A percentile compares a stretch with the other conserved stretches of the same genome.
Evolutionary conservation across 2,329 filamentous ascomycete genomes (phyloP).

Genomic region (Talaromyces amestolkiae): DNA sequence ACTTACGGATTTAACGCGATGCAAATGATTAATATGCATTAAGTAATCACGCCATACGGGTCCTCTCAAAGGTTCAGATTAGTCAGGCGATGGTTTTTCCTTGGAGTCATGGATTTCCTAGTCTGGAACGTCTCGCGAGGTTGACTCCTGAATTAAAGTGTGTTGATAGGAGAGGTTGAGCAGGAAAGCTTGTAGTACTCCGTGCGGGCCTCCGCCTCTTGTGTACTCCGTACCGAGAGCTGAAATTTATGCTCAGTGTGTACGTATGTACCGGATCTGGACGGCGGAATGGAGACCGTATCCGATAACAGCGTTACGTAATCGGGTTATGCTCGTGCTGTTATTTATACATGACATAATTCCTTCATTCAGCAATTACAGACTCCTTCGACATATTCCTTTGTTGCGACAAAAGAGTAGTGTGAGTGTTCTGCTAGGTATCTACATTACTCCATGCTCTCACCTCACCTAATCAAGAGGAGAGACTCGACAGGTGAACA

Average conservation of each 20-base stretch:
- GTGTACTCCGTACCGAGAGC: neutral
- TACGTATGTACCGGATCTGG: neutral
- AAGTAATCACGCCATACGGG: neutral
- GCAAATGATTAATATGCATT: slow-evolving; percentile 2
- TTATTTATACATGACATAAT: neutral
- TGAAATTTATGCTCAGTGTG: too few species aligned
- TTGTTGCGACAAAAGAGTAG: too few species aligned
- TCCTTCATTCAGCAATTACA: neutral
- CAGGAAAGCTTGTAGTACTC: neutral
- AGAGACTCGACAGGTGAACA: neutral
- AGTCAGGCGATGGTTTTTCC: neutral
- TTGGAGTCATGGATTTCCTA: too few species aligned
- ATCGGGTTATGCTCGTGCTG: neutral
- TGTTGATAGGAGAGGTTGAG: neutral
- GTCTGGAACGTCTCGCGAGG: neutral
- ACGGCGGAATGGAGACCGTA: neutral
- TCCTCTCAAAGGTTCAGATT: neutral
- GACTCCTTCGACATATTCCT: too few species aligned
- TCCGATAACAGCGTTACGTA: neutral
- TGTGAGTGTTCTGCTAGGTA: too few species aligned
- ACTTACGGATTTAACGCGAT: neutral
- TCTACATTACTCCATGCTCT: too few species aligned
- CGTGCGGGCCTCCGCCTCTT: too few species aligned
- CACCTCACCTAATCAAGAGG: neutral
- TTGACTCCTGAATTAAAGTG: neutral